Conservation (phyloP, 495 filamentous ascomycete genomes). For the Articulospora tetracladia region DNA sequence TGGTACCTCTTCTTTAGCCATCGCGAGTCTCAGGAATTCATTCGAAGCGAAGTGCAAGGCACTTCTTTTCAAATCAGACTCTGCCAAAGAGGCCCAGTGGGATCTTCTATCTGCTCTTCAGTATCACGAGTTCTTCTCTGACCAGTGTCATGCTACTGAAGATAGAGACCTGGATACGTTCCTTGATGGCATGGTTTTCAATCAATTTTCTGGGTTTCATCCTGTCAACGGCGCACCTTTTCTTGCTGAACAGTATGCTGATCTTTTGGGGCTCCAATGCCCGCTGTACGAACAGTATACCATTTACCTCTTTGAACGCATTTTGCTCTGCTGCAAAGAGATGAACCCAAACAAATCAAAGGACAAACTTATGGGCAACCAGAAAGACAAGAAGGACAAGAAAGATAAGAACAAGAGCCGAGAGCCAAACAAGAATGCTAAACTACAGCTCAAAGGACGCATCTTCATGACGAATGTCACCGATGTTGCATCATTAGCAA, state of each 20-base stretch:
- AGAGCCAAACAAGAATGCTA: conserved; percentile 63
- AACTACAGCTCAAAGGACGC: conserved; percentile 88
- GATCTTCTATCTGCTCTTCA: background rate
- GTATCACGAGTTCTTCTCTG: background rate
- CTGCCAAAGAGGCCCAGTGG: background rate
- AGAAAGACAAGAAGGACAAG: conserved; percentile 65
- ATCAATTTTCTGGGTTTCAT: background rate
- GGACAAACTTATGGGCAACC: conserved; percentile 56
- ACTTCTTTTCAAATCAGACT: background rate
- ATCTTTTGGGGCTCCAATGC: conserved; percentile 21
- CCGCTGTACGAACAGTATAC: conserved; percentile 64
- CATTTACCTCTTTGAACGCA: conserved; percentile 94
- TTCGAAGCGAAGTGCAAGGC: conserved; percentile 11
- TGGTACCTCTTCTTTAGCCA: background rate
- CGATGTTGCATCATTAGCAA: conserved; percentile 77
- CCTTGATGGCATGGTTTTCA: conserved; percentile 18
- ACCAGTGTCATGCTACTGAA: background rate
- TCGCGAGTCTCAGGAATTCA: background rate
- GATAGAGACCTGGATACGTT: background rate
- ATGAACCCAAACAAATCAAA: conserved; percentile 78
- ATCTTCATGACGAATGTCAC: conserved; percentile 99
- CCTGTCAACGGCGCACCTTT: conserved; percentile 6
- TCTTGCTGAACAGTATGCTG: conserved; percentile 15
- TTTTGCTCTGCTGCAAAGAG: conserved; percentile 97
- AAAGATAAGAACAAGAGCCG: conserved; percentile 71